Conservation (phyloP, 2,329 filamentous ascomycete genomes). For the Hymenotorrendiella dingleyae region DNA sequence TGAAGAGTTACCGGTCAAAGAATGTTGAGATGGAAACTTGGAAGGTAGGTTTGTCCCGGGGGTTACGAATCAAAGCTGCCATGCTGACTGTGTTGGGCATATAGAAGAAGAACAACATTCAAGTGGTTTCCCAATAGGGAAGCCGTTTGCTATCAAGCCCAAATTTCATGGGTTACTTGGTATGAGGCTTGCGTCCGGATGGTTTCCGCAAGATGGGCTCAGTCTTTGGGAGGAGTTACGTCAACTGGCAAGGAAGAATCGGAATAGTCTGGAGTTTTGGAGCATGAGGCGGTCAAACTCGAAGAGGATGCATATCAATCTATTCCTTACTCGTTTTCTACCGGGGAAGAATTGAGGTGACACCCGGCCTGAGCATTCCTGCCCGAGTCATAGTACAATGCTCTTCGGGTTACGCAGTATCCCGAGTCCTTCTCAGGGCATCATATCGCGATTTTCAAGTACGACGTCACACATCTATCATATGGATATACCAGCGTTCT, state of each 20-base stretch:
- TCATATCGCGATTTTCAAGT: slow-evolving; percentile 17
- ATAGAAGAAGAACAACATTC: slow-evolving; percentile 85
- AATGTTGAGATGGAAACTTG: slow-evolving; percentile 95
- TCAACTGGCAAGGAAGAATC: slow-evolving; percentile 16
- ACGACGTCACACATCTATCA: slow-evolving; percentile 21
- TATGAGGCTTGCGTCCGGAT: not conserved
- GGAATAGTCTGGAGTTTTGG: slow-evolving; percentile 13
- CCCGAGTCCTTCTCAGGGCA: slow-evolving; percentile 10
- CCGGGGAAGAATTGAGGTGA: slow-evolving; percentile 19
- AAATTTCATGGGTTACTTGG: slow-evolving; percentile 1
- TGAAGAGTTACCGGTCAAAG: slow-evolving; percentile 94
- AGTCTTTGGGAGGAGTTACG: slow-evolving; percentile 16
- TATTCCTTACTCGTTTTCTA: slow-evolving; percentile 5
- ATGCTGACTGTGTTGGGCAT: slow-evolving; percentile 18
- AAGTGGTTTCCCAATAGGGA: slow-evolving; percentile 69
- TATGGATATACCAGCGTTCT: slow-evolving; percentile 17
- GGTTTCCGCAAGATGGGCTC: not conserved
- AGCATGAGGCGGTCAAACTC: slow-evolving; percentile 21
- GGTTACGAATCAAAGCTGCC: not conserved
- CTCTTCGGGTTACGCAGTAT: slow-evolving; percentile 8
- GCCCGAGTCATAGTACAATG: slow-evolving; percentile 17
- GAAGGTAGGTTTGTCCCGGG: slow-evolving; percentile 65
- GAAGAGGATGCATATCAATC: slow-evolving; percentile 5
- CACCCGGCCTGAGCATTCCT: slow-evolving; percentile 20
- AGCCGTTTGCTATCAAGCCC: no score